Evolutionary conservation across 768 basidiomycete genomes (phyloP), one percentile per base, ranked within the genome.

Genomic region (Hygrocybe punicea): DNA sequence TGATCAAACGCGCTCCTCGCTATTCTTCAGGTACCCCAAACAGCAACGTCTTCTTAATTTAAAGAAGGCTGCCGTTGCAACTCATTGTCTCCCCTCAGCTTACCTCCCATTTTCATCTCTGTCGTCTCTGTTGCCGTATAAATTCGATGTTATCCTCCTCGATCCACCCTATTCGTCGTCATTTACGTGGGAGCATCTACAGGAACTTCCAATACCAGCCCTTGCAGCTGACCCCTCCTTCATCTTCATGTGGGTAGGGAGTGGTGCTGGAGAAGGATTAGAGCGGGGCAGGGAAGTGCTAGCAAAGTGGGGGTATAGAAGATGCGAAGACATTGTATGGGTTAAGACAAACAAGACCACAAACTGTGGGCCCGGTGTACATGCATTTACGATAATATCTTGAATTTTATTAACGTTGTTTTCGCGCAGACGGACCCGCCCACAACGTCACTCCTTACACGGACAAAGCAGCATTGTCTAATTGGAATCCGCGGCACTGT

Each of bases 321-420:
- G 97, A 51, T 97, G 93, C 65, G 97, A 99, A 65, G 97, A 99
- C 67, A 91, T 99, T n/a, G 91, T 97, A 4, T 98, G 94, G 95
- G 88, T 97, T 55, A 93, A 93, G 75, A 95, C 93, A 46, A 99
- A 98, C 68, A 81, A 80, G 58, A 78, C 72, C 19, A 79, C 75
- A 21, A 89, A 89, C 68, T 77, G 77, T 14, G 90, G 90, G 2
- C 87, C 92, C 53, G 90, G 89, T 55, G 88, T 89, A 67, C 64
- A 85, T 76, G 14, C 42, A 50, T 47, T 55, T 44, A 36, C 40
- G 29, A 17, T 55, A 47, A 24, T n/a, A n/a, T 37, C 42, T 21
- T 10, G 25, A 34, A 14, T 21, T 51, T 25, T 55, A 56, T 64
- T 36, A 63, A 45, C 47, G 51, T 33, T 55, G 35, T 37, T 29